phyloP scores from a whole-genome alignment of 2,329 filamentous ascomycete genomes.

The Aspergillus pseudoviridinutans region DNA sequence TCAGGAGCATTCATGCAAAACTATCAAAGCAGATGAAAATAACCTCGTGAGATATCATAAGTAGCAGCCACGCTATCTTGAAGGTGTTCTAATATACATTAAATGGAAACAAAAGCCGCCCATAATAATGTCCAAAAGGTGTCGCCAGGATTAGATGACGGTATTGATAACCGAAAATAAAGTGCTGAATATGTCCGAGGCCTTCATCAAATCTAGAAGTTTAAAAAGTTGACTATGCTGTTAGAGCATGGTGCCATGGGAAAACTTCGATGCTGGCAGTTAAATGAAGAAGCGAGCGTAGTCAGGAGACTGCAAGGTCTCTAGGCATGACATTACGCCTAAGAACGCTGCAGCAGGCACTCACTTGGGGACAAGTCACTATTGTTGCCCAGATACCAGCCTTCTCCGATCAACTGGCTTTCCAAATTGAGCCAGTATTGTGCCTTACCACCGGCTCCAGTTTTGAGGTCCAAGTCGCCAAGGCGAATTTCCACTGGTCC shows the following conservation, averaged over 20 bases:
- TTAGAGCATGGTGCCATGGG: not conserved
- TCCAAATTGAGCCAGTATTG: slow-evolving; percentile 67
- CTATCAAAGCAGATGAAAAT: not conserved
- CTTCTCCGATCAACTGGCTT: slow-evolving; percentile 57
- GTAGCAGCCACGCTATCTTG: not conserved
- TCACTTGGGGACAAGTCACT: slow-evolving; percentile 24
- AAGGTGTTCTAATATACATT: not conserved
- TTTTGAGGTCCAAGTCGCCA: slow-evolving; percentile 76
- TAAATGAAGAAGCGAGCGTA: not conserved
- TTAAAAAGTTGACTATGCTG: not conserved
- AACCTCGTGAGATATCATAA: not conserved
- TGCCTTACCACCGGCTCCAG: slow-evolving; percentile 58
- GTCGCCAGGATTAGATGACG: not conserved
- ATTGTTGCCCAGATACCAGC: slow-evolving; percentile 59
- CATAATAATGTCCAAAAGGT: not conserved
- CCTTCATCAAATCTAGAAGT: not conserved
- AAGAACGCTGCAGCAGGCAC: slow-evolving; percentile 28
- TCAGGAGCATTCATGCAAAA: too few species aligned
- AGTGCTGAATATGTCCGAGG: not conserved
- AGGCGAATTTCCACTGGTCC: slow-evolving; percentile 50
- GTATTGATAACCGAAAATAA: not conserved
- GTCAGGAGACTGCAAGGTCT: not conserved
- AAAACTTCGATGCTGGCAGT: not conserved
- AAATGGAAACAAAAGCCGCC: not conserved
- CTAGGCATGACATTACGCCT: slow-evolving; percentile 14